Evolutionary conservation across 2,329 filamentous ascomycete genomes (phyloP).

Genomic region (Elsinoe arachidis): DNA sequence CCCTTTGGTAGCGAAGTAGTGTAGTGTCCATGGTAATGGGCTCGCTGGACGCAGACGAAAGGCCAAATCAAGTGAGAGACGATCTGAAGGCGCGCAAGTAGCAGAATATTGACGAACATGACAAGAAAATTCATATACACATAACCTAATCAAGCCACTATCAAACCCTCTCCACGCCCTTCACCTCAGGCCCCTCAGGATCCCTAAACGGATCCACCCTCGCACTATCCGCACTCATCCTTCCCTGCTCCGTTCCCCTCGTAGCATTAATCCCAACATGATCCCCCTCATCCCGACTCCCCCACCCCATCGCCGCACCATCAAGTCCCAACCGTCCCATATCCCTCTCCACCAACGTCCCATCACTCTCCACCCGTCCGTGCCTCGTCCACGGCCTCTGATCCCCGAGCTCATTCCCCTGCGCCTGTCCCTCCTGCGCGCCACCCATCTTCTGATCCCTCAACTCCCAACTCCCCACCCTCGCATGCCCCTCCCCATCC

Average conservation of each 20-base stretch:
- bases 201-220: constrained; percentile 8
- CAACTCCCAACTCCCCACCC: constrained; percentile 51
- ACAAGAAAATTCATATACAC: background rate
- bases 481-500: constrained; percentile 35
- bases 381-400: constrained; percentile 8
- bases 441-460: constrained; percentile 20
- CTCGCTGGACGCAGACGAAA: too few species aligned
- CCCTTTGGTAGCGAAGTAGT: too few species aligned
- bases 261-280: background rate
- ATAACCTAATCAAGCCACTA: background rate
- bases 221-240: constrained; percentile 1
- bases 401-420: constrained; percentile 20
- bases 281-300: constrained; percentile 8
- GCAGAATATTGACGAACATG: too few species aligned
- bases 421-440: constrained; percentile 20
- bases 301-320: constrained; percentile 12
- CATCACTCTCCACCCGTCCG: constrained; percentile 4
- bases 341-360: constrained; percentile 10
- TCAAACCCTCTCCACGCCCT: background rate
- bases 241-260: background rate
- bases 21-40: too few species aligned
- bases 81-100: too few species aligned
- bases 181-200: background rate
- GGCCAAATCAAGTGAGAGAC: too few species aligned
- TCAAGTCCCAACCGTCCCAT: constrained; percentile 5